Evolutionary conservation across 2,329 filamentous ascomycete species (phyloP).

Genomic region (Fusarium nematophilum): DNA sequence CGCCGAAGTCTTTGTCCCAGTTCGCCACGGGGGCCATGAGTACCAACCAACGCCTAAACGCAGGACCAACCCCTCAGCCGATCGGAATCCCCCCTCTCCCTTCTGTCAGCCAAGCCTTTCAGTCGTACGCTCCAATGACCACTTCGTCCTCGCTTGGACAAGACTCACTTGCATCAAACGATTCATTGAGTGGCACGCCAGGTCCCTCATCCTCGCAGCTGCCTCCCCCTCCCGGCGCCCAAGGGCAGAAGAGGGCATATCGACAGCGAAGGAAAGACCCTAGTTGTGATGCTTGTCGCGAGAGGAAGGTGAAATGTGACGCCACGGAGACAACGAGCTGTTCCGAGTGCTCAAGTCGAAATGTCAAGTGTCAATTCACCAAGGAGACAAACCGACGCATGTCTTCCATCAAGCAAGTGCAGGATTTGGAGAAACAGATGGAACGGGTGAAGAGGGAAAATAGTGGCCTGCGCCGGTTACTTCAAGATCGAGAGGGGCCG

Average conservation of each 20-base stretch:
- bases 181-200: conserved; percentile 67
- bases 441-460: conserved; percentile 84
- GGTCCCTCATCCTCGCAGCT: conserved; percentile 52
- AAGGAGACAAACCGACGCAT: conserved; percentile 98
- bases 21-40: conserved; percentile 65
- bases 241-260: conserved; percentile 92
- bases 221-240: conserved; percentile 57
- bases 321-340: conserved; percentile 96
- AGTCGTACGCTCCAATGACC: conserved; percentile 64
- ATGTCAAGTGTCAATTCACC: conserved; percentile 98
- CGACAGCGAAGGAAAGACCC: conserved; percentile 95
- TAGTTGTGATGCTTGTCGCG: conserved; percentile 95
- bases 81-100: conserved; percentile 65
- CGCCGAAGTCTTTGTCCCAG: conserved; percentile 65
- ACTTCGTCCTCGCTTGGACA: conserved; percentile 64
- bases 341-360: conserved; percentile 95
- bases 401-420: conserved; percentile 99
- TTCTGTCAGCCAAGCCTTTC: conserved; percentile 61
- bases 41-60: conserved; percentile 61
- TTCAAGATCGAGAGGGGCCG: conserved; percentile 63
- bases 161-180: conserved; percentile 69
- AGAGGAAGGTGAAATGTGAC: conserved; percentile 89
- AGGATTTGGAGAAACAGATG: conserved; percentile 94
- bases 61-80: conserved; percentile 61
- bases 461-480: conserved; percentile 74